Base-by-base conservation (phyloP, 2,329 filamentous ascomycete genomes). In the Thermomyces lanuginosus region DNA sequence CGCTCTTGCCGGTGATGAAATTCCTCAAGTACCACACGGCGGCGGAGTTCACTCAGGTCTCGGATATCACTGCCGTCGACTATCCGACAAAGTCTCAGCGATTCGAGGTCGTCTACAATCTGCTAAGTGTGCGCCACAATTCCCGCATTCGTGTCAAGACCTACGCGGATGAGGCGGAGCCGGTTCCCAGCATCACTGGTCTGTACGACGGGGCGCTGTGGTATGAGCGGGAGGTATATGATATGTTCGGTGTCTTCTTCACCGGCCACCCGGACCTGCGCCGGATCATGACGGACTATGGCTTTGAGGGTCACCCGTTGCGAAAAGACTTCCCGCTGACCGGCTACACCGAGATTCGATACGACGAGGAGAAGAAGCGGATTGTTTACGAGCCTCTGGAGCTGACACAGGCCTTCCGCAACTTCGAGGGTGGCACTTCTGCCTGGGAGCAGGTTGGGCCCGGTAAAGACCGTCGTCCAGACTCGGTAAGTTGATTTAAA, bases 311-410 rank as follows among this genome's bases (percentile, higher is more conserved):
- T 28, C 89, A 98, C 61, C 89, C 89, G 21, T 62, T 98, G 50
- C 72, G 91, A 49, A 98, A 98, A 64, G 89, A 98, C 53, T 98
- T 98, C 63, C 89, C 89, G 12, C 61, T 98, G 53, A 93, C 89
- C 2, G 89, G 89, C 24, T 98, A 98, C 64, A 98, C 89, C 17
- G 91, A 98, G 63, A 77, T 98, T 41, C 71, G 89, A 48, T 98
- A 91, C 51, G 89, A 98, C 42, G 89, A 98, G 61, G 91, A 98
- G 69, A 98, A 93, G 79, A 98, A 98, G 73, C 73, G 89, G 36
- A 93, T 98, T 50, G 86, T 98, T 34, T 86, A 91, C 16, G 91
- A 98, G 66, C 89, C 91, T 21, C 66, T 98, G 26, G 89, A 98
- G 64, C 69, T 98, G 57, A 95, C 89, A 8, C 89, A 98, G 60